phyloP scores from a whole-genome alignment of 169 alveolate species.

The Cryptosporidium ubiquitum region DNA sequence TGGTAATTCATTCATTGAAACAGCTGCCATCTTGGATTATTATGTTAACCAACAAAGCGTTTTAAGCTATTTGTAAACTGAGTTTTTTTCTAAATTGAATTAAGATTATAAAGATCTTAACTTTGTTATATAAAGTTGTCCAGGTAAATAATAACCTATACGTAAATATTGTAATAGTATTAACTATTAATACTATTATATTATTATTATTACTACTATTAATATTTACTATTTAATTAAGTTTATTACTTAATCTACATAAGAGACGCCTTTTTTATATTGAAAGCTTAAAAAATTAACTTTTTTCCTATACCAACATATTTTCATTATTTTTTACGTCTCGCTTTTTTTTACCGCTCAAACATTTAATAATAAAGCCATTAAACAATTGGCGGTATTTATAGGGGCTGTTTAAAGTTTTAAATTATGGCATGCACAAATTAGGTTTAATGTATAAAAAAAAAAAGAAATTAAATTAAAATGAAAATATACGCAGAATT shows the following conservation, averaged over 20 bases:
- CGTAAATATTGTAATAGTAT: neutral
- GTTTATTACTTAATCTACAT: neutral
- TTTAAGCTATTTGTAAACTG: slow-evolving; percentile 66
- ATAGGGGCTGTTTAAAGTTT: neutral
- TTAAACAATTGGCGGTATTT: too few species aligned
- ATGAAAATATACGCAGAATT: neutral
- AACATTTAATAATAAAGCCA: too few species aligned
- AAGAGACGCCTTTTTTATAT: slow-evolving; percentile 6
- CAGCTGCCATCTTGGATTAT: slow-evolving; percentile 76
- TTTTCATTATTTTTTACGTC: neutral
- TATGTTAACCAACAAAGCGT: slow-evolving; percentile 74
- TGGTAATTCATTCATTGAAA: slow-evolving; percentile 43
- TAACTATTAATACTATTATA: neutral
- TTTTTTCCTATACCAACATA: neutral
- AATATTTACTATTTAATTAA: neutral
- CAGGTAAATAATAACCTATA: neutral
- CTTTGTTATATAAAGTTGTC: neutral
- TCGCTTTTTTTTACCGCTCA: neutral
- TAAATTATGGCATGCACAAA: neutral
- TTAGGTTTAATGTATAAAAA: neutral
- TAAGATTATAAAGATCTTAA: slow-evolving; percentile 4
- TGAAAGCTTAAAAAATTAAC: neutral
- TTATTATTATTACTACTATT: neutral
- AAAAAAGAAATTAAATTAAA: neutral
- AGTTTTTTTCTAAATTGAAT: neutral